These are phyloP conservation scores for Lasiosphaeris hirsuta DNA, from an alignment of 495 filamentous ascomycete species.

Conservation along the genomic window DNA sequence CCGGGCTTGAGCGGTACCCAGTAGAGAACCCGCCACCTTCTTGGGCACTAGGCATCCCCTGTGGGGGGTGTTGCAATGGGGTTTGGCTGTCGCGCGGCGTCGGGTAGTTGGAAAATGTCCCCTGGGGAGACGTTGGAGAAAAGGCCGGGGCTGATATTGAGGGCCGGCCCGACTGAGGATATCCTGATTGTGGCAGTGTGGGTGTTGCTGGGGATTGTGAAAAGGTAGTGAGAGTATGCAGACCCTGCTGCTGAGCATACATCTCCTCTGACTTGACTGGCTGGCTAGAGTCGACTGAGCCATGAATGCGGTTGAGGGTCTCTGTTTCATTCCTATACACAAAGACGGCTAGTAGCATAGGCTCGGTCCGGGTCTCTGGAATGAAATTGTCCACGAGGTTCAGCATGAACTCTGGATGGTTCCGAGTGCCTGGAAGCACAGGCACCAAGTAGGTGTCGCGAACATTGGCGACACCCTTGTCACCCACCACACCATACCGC, in stretches of 20 bases:
- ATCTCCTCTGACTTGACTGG: slow-evolving; percentile 1
- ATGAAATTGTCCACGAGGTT: slow-evolving; percentile 71
- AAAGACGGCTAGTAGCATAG: slow-evolving; percentile 72
- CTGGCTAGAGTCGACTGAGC: slow-evolving; percentile 17
- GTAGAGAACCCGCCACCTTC: slow-evolving; percentile 5
- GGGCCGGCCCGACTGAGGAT: slow-evolving; percentile 24
- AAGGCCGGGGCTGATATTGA: slow-evolving; percentile 44
- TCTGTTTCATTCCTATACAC: slow-evolving; percentile 60
- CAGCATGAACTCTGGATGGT: slow-evolving; percentile 67
- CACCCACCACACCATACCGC: slow-evolving; percentile 76
- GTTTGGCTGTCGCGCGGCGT: slow-evolving; percentile 31
- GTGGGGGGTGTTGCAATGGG: slow-evolving; percentile 30
- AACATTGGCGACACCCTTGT: slow-evolving; percentile 64
- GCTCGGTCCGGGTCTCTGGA: slow-evolving; percentile 61
- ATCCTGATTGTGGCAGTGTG: slow-evolving; percentile 18
- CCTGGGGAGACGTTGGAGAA: slow-evolving; percentile 49
- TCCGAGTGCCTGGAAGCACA: slow-evolving; percentile 57
- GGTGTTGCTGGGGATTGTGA: slow-evolving; percentile 27
- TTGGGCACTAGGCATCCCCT: slow-evolving; percentile 28
- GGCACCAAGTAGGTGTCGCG: slow-evolving; percentile 77
- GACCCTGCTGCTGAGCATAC: background rate
- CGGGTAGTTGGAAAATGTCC: slow-evolving; percentile 31
- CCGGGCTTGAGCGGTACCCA: background rate
- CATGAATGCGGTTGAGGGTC: slow-evolving; percentile 38
- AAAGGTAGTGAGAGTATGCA: slow-evolving; percentile 11